Base-by-base conservation (phyloP, 208 protist species). In the Leishmania turanica region DNA sequence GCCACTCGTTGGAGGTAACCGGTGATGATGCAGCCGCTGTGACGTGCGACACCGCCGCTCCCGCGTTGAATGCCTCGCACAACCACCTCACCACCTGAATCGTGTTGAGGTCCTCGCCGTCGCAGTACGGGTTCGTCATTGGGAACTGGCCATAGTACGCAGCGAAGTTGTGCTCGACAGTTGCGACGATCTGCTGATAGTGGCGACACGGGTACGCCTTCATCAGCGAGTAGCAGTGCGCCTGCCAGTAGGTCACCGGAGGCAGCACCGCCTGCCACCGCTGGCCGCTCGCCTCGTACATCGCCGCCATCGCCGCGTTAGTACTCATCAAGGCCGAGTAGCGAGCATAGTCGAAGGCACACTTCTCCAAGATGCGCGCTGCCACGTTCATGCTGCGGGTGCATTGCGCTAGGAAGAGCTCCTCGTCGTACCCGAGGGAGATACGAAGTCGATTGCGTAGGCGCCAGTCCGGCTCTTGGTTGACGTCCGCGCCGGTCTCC, bases 41-140 rank as follows among this genome's bases (percentile, higher is more conserved):
- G 7, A 49, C 24, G 49, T 34, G 51, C 24, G 65, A 74, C 62
- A n/a, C 70, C 69, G 73, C 31, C 15, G 75, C 70, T 1, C 74
- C 69, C 31, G 81, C 65, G 69, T 83, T 83, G 42, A 69, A 81
- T 8, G 87, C 84, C 80, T 82, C 81, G 70, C 90, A 95, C 47
- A 93, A 75, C 82, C 82, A 88, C 74, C 77, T 64, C 68, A 88
- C 95, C 51, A 79, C 88, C 47, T 84, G 81, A 58, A 96, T 94
- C 40, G 92, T 95, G 83, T 97, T 97, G 73, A 96, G 78, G 76
- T 97, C 93, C 79, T 97, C 93, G 49, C 93, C 95, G n/a, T 84
- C 75, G 65, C 92, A 97, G 79, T 94, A 97, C 13, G 95, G 95
- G 80, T 96, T 97, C 54, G 88, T 76, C 73, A 97, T 88, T 21